These are phyloP conservation scores for Ploettnerulaceae sp. DNA, from an alignment of 2,329 filamentous ascomycete species.

Conservation along the genomic window DNA sequence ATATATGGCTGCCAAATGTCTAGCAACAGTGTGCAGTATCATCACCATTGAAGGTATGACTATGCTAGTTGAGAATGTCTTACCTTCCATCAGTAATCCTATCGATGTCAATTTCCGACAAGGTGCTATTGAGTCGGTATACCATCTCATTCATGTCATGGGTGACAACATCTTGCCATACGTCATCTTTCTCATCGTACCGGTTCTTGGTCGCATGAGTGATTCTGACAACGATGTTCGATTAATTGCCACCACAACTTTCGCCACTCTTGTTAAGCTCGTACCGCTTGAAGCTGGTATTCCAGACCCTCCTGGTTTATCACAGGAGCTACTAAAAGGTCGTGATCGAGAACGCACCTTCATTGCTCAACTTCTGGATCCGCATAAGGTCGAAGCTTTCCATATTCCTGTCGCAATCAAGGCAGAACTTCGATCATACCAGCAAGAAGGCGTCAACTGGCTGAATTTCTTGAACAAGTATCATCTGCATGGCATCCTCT, in stretches of 20 bases:
- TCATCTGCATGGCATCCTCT: conserved; percentile 95
- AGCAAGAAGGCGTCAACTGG: conserved; percentile 99
- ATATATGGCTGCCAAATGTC: conserved; percentile 94
- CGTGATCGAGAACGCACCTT: conserved; percentile 94
- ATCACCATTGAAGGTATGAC: conserved; percentile 96
- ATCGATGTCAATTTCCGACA: conserved; percentile 85
- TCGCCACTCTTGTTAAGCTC: conserved; percentile 93
- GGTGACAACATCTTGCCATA: conserved; percentile 93
- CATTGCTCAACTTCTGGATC: conserved; percentile 91
- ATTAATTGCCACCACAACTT: conserved; percentile 90
- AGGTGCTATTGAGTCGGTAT: conserved; percentile 90
- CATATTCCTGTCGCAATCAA: conserved; percentile 95
- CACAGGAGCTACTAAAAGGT: conserved; percentile 79
- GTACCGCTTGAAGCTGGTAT: conserved; percentile 96
- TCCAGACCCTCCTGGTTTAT: conserved; percentile 89
- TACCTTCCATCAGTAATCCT: conserved; percentile 88
- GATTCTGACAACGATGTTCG: conserved; percentile 96
- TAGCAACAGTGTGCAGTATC: conserved; percentile 95
- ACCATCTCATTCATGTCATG: conserved; percentile 97
- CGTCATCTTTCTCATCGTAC: conserved; percentile 97
- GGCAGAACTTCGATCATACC: conserved; percentile 91
- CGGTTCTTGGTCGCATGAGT: conserved; percentile 95
- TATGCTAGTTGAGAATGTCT: conserved; percentile 84
- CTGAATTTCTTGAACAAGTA: conserved; percentile 97
- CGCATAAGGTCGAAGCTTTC: conserved; percentile 94